phyloP scores from a whole-genome alignment of 1,284 basidiomycete species.

The Tylopilus sp. region DNA sequence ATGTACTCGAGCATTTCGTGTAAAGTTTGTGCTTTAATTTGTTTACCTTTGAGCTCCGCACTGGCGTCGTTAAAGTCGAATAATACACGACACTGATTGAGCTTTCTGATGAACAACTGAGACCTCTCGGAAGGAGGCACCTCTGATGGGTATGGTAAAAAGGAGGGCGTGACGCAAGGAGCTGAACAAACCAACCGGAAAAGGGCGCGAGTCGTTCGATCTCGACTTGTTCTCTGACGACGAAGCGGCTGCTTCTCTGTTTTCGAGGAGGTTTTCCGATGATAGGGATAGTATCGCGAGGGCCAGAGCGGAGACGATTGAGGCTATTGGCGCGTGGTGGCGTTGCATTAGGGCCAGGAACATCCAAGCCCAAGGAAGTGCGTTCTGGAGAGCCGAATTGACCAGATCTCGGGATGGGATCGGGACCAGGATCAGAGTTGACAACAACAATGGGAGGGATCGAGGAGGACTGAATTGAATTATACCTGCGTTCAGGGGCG shows the following conservation, averaged over 20 bases:
- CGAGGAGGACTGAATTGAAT: conserved; percentile 45
- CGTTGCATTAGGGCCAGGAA: conserved; percentile 42
- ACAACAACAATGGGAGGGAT: conserved; percentile 90
- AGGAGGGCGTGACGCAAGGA: neutral
- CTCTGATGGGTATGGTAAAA: conserved; percentile 51
- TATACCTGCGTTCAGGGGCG: conserved; percentile 52
- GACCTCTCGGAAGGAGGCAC: conserved; percentile 86
- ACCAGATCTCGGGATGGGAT: conserved; percentile 44
- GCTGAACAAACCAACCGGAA: conserved; percentile 52
- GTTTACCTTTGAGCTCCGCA: conserved; percentile 93
- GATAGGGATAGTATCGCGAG: conserved; percentile 94
- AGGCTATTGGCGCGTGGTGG: conserved; percentile 63
- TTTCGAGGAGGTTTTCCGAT: conserved; percentile 94
- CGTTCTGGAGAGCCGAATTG: conserved; percentile 48
- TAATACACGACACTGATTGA: conserved; percentile 93
- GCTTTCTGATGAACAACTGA: conserved; percentile 91
- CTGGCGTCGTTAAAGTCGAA: conserved; percentile 99
- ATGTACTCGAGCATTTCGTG: conserved; percentile 99
- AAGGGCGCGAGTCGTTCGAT: conserved; percentile 95
- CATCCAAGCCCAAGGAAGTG: conserved; percentile 48
- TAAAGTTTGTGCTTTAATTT: conserved; percentile 96
- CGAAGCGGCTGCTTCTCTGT: conserved; percentile 93
- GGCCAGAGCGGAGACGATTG: conserved; percentile 67
- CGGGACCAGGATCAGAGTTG: conserved; percentile 70
- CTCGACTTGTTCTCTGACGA: conserved; percentile 94